Conservation (phyloP, 208 protist species). For the Zelonia costaricensis region DNA sequence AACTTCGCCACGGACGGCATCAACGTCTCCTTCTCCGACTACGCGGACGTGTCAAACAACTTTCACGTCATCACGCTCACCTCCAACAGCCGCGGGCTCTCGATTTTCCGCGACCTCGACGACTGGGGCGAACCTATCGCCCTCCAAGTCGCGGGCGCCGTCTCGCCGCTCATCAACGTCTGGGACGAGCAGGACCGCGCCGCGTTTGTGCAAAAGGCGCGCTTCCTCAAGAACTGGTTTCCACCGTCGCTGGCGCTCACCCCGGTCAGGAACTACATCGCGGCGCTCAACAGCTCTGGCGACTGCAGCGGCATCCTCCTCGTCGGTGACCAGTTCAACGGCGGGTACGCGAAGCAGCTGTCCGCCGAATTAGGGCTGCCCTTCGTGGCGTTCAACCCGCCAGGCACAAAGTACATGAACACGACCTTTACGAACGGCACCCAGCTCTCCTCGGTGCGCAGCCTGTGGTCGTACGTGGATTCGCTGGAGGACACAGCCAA, state of each 20-base stretch:
- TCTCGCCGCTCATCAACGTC: conserved; percentile 71
- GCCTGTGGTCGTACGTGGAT: conserved; percentile 80
- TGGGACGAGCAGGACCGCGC: conserved; percentile 66
- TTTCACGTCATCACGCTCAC: conserved; percentile 89
- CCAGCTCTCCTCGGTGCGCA: conserved; percentile 55
- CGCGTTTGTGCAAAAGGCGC: conserved; percentile 51
- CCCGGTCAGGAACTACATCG: conserved; percentile 52
- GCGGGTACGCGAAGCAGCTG: conserved; percentile 86
- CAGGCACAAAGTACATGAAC: conserved; percentile 62
- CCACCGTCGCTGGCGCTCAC: conserved; percentile 52
- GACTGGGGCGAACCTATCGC: conserved; percentile 82
- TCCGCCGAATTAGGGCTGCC: conserved; percentile 41
- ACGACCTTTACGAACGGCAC: conserved; percentile 32
- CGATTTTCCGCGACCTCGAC: conserved; percentile 77
- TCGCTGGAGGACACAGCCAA: conserved; percentile 67
- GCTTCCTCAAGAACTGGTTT: conserved; percentile 77
- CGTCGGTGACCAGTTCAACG: conserved; percentile 88
- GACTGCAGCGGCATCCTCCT: conserved; percentile 50
- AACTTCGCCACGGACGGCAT: conserved; percentile 69
- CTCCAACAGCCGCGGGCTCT: conserved; percentile 71
- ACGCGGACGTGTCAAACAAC: conserved; percentile 62
- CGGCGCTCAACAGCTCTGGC: conserved; percentile 24
- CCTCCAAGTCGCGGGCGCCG: conserved; percentile 58
- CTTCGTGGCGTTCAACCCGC: conserved; percentile 85
- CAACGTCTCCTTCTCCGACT: conserved; percentile 76